Evolutionary conservation across 768 basidiomycete species (phyloP).

Genomic region (Boletus coccyginus): DNA sequence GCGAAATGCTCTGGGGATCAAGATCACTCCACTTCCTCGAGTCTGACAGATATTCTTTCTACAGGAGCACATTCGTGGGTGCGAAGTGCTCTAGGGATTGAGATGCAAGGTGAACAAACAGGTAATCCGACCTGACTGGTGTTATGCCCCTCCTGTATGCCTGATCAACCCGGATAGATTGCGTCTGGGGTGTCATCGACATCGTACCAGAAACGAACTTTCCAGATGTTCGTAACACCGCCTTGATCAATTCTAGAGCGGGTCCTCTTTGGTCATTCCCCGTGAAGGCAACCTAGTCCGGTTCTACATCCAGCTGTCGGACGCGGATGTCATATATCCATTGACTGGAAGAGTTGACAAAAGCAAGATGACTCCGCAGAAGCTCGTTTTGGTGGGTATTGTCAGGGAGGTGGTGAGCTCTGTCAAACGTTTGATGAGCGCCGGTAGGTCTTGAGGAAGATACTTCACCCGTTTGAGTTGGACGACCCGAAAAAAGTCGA

Average conservation of each 20-base stretch:
- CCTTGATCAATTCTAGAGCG: conserved; percentile 62
- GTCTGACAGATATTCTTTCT: no score
- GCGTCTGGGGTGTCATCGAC: conserved; percentile 83
- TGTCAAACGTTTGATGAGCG: background rate
- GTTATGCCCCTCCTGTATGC: background rate
- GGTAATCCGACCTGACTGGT: conserved; percentile 23
- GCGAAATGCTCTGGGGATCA: no score
- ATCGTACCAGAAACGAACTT: conserved; percentile 69
- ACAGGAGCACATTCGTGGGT: conserved; percentile 51
- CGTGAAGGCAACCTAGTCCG: conserved; percentile 67
- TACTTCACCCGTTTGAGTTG: conserved; percentile 56
- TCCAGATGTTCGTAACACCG: conserved; percentile 69
- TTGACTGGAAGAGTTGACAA: conserved; percentile 53
- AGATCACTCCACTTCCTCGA: no score
- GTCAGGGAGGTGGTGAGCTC: no score
- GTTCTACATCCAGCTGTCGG: conserved; percentile 67
- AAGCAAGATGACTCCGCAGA: conserved; percentile 44
- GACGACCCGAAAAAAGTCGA: conserved; percentile 47
- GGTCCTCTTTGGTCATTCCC: conserved; percentile 73
- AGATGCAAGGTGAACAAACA: conserved; percentile 48
- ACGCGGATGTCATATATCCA: conserved; percentile 42
- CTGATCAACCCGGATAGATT: conserved; percentile 42
- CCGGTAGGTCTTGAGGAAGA: conserved; percentile 50
- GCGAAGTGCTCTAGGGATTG: conserved; percentile 40
- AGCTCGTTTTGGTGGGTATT: conserved; percentile 48